These are phyloP conservation scores for Flaveria ramosissima DNA, from an alignment of 129 eudicot genomes.

Conservation along the genomic window DNA sequence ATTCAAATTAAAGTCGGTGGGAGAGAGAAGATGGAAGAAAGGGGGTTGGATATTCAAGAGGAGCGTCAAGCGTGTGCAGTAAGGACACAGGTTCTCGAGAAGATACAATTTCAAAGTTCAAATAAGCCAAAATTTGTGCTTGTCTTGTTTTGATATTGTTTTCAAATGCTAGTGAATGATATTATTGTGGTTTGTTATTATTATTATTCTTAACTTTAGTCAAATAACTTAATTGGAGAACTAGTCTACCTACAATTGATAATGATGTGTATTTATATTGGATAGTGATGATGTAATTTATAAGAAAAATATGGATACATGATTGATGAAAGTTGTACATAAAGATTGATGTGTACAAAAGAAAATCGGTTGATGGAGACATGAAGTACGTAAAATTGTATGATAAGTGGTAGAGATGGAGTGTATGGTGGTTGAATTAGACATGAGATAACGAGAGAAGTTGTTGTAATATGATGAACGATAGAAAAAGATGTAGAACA, in stretches of 20 bases:
- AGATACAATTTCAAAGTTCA: constrained; percentile 29
- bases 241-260: neutral
- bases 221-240: neutral
- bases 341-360: no score
- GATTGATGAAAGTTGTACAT: neutral
- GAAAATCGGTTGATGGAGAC: no score
- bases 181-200: neutral
- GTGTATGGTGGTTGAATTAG: no score
- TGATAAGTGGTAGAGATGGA: no score
- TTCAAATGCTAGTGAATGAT: neutral
- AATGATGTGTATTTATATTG: neutral
- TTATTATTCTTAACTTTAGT: neutral
- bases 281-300: neutral
- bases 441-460: no score
- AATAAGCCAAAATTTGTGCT: constrained; percentile 1
- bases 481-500: no score
- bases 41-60: constrained; percentile 34
- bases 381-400: no score
- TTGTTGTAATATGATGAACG: no score
- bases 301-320: neutral
- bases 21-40: neutral
- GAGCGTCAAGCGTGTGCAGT: constrained; percentile 46
- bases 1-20: constrained; percentile 39
- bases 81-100: constrained; percentile 30
- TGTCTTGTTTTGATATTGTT: neutral